phyloP scores from a whole-genome alignment of 257 asterid species.

The Solanum corneliomulleri region DNA sequence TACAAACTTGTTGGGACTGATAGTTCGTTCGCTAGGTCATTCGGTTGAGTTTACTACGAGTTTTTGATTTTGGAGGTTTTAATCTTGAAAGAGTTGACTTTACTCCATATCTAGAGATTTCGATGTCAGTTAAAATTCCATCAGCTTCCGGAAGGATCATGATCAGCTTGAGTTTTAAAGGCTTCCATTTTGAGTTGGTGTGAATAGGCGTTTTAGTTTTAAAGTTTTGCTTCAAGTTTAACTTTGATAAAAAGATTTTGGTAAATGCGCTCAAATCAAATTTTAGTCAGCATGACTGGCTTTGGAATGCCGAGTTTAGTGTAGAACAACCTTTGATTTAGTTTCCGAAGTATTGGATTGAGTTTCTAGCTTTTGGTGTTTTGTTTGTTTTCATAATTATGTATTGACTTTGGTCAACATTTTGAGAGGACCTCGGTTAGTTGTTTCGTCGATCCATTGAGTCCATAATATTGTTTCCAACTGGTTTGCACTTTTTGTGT shows the following conservation, averaged over 20 bases:
- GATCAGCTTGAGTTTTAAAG: background rate
- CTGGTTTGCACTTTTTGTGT: background rate
- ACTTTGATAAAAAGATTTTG: background rate
- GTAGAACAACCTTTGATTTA: background rate
- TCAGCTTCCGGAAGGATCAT: background rate
- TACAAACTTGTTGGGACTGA: background rate
- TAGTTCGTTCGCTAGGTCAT: background rate
- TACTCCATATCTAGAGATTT: background rate
- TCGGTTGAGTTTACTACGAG: too few species aligned
- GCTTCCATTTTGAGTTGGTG: background rate
- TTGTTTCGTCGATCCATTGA: background rate
- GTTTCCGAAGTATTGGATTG: too few species aligned
- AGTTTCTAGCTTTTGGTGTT: background rate
- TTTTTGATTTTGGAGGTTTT: background rate
- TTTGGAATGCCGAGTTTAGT: background rate
- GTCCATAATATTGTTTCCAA: background rate
- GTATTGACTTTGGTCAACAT: background rate
- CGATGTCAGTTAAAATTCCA: fast-evolving
- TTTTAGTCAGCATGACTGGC: background rate
- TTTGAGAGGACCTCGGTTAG: background rate
- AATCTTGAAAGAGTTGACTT: background rate
- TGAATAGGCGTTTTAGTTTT: background rate
- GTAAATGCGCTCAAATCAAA: background rate
- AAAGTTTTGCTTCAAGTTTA: background rate
- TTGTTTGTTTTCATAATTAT: background rate